A percentile compares a stretch with the other conserved stretches of the same genome.
Evolutionary conservation across 2,329 filamentous ascomycete species (phyloP).

Genomic region (Ceratocystis papillata): DNA sequence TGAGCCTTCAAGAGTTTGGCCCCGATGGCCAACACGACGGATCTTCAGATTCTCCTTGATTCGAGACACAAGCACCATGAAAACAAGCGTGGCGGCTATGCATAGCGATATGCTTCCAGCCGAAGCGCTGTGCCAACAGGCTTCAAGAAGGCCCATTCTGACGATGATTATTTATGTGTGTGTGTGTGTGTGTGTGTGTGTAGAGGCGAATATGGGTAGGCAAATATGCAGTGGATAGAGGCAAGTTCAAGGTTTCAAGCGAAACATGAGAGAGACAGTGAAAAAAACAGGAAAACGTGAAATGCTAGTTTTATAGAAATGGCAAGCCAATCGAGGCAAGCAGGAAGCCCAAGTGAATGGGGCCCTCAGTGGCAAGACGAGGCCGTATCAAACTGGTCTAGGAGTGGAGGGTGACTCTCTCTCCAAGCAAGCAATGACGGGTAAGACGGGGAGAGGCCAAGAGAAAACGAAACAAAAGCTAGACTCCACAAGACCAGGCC

Average conservation of each 20-base stretch:
- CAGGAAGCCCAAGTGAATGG: not conserved
- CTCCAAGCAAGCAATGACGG: too few relatives aligned
- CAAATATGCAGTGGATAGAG: not conserved
- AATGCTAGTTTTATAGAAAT: not conserved
- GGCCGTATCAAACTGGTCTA: too few relatives aligned
- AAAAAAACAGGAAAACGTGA: not conserved
- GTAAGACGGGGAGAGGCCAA: not conserved
- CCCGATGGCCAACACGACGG: conserved; percentile 15
- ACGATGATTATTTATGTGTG: not conserved
- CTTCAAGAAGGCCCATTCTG: conserved; percentile 12
- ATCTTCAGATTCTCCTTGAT: conserved; percentile 36
- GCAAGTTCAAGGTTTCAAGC: not conserved
- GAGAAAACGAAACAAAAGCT: not conserved
- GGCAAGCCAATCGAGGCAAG: not conserved
- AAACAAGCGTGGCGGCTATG: not conserved
- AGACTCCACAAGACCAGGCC: not conserved
- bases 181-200: not conserved
- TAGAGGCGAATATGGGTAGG: not conserved
- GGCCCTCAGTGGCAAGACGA: too few relatives aligned
- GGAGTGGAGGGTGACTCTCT: too few relatives aligned
- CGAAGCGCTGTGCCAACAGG: not conserved
- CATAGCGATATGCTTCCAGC: not conserved
- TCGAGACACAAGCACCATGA: not conserved
- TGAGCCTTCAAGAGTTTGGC: not conserved
- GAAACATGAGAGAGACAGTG: not conserved